Conservation (phyloP, 1,139 yeast species). For the Pichia terricola region DNA sequence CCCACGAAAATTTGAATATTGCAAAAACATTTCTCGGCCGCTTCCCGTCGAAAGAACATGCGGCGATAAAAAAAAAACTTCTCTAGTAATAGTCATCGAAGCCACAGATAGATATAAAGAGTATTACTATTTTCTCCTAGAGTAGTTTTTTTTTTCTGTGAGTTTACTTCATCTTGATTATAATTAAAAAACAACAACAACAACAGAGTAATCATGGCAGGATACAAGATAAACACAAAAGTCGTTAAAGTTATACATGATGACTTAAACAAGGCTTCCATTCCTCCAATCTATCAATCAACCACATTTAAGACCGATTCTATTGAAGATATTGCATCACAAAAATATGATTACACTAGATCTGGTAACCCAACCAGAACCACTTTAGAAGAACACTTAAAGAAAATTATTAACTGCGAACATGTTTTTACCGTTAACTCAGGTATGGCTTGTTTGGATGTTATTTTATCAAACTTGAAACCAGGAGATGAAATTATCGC, state of each 20-base stretch:
- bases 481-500: conserved; percentile 85
- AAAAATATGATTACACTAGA: conserved; percentile 83
- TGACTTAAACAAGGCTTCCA: conserved; percentile 75
- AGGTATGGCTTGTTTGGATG: conserved; percentile 91
- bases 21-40: too few relatives aligned
- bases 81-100: too few relatives aligned
- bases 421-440: conserved; percentile 75
- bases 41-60: too few relatives aligned
- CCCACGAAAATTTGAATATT: too few relatives aligned
- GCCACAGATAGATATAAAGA: too few relatives aligned
- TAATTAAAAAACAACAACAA: too few relatives aligned
- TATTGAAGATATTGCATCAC: conserved; percentile 49
- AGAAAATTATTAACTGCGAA: conserved; percentile 64
- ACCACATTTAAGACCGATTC: conserved; percentile 88
- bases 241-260: conserved; percentile 56
- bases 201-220: too few relatives aligned
- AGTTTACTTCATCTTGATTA: too few relatives aligned
- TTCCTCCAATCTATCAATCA: conserved; percentile 83
- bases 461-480: conserved; percentile 58
- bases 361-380: conserved; percentile 94
- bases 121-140: too few relatives aligned
- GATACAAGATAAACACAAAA: conserved; percentile 56
- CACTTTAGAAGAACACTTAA: conserved; percentile 64
- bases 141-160: too few relatives aligned
- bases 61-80: too few relatives aligned